These are phyloP conservation scores for Tarenaya hassleriana DNA, from an alignment of 345 rosid species.

Conservation along the genomic window DNA sequence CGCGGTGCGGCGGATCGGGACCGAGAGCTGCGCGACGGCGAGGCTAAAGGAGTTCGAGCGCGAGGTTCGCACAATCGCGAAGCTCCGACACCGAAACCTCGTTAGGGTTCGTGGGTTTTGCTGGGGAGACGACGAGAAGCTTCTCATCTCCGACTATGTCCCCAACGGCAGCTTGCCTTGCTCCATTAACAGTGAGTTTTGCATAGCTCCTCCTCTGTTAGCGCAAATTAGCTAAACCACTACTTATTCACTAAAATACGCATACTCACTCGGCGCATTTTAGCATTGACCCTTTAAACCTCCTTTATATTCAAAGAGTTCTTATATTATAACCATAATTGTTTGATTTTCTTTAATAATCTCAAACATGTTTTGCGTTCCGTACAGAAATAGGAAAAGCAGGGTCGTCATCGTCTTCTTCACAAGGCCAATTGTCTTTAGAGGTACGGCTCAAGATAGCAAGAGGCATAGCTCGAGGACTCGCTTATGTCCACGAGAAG, in stretches of 20 bases:
- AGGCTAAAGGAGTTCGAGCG: constrained; percentile 67
- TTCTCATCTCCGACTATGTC: constrained; percentile 63
- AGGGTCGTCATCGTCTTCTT: constrained; percentile 31
- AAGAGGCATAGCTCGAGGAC: constrained; percentile 68
- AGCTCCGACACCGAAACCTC: constrained; percentile 68
- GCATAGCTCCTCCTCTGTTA: not conserved
- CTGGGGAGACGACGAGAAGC: constrained; percentile 90
- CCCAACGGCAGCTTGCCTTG: constrained; percentile 69
- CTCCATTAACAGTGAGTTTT: constrained; percentile 48
- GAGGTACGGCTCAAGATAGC: constrained; percentile 70
- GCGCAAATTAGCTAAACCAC: not conserved
- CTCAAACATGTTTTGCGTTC: not conserved
- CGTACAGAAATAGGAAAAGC: constrained; percentile 31
- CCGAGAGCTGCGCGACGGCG: constrained; percentile 37
- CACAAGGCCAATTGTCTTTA: constrained; percentile 43
- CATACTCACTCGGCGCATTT: not conserved
- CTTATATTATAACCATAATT: too few relatives aligned
- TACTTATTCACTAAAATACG: constrained; percentile 1
- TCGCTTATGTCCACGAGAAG: constrained; percentile 72
- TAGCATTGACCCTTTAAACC: constrained; percentile 5
- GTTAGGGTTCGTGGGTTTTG: constrained; percentile 66
- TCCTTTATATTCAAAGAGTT: too few relatives aligned
- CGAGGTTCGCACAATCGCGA: constrained; percentile 54
- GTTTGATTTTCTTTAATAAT: too few relatives aligned
- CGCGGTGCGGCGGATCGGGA: constrained; percentile 83